Evolutionary conservation across 257 asterid genomes (phyloP), one percentile per base, ranked within the genome.

Genomic region (Capsicum pubescens): DNA sequence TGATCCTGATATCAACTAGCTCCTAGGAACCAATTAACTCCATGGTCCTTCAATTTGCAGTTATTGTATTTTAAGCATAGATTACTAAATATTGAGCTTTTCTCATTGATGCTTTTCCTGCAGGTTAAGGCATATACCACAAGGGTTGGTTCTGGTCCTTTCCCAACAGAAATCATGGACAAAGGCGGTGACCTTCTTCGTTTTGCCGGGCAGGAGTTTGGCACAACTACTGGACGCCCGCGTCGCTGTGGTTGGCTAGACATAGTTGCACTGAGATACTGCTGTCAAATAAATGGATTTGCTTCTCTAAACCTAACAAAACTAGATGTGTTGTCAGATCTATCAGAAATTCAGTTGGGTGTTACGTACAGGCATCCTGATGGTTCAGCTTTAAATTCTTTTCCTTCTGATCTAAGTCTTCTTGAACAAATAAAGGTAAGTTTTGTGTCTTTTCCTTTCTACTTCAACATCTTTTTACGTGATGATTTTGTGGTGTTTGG

Each of bases 171-270:
- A 91, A 88, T 92, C 85, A 86, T 90, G 89, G 99, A 93, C 71
- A 87, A 91, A 91, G 92, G 84, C 81, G 97, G 99, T 7, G 98
- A 95, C 69, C 84, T 90, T 66, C 97, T 97, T 84, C 90, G 98
- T 87, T 90, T 89, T 87, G 95, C 97, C 59, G 99, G 99, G 56
- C 98, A 95, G 82, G 99, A 97, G 83, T 95, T 93, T 82, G 99
- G 99, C 71, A 97, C 99, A n/a, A 95, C 97, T 35, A 97, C 99
- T 52, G 99, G 98, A 6, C 98, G 99, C 55, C 98, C 98, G 57
- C 99, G 99, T 83, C 98, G 98, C 58, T 97, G 99, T 83, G 98
- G 99, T 82, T 97, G 99, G 99, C 98, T 97, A 5, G 99, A 97
- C 86, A 74, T 97, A 87, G 98, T 93, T 84, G 98, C 98, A 17